Evolutionary conservation across 225 moss, liverwort and hornwort genomes (phyloP), one percentile per base, ranked within the genome.

Genomic region (Physcomitrellopsis africana): DNA sequence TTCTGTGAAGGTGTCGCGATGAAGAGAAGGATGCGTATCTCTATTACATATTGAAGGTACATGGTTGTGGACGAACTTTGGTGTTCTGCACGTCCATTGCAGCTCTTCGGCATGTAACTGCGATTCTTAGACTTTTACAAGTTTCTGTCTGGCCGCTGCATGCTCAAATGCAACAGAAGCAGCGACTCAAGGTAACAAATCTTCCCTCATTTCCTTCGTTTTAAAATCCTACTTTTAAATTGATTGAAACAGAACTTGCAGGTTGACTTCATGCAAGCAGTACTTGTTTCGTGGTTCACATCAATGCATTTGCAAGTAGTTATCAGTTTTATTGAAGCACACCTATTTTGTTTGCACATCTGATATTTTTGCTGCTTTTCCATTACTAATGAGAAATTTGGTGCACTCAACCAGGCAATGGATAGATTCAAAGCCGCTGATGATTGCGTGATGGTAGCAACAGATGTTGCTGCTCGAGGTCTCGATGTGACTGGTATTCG

Each of bases 111-210:
- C 87, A 95, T 59, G 92, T 86, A 51, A 82, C 95, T 63, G 93
- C 99, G 15, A 87, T 99, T 69, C 79, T 99, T 60, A 86, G 84
- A 67, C 93, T 93, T 55, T 69, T 99, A 58, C 83, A 99, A 83
- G 80, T 95, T 59, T 77, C 90, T 80, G 78, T 88, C 67, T 83
- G 90, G 84, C 85, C 99, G 20, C 76, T 99, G 81, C 99, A 99
- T 80, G 95, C 99, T 5, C 99, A 99, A 83, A 99, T 99, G 99
- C 99, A 99, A 78, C 99, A 99, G 77, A 99, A 88, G 67, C 93
- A 93, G 65, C 87, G 95, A 2, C 84, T 99, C 0, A 99, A 97
- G 97, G 96, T 95, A 53, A 58, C 46, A 1, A 10, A 10, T 41
- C 59, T 54, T 47, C 63, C 58, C 62, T 26, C 49, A 41, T 47